Conservation (phyloP, 805 yeast genomes). For the Helenozyma rhizophorensis region DNA sequence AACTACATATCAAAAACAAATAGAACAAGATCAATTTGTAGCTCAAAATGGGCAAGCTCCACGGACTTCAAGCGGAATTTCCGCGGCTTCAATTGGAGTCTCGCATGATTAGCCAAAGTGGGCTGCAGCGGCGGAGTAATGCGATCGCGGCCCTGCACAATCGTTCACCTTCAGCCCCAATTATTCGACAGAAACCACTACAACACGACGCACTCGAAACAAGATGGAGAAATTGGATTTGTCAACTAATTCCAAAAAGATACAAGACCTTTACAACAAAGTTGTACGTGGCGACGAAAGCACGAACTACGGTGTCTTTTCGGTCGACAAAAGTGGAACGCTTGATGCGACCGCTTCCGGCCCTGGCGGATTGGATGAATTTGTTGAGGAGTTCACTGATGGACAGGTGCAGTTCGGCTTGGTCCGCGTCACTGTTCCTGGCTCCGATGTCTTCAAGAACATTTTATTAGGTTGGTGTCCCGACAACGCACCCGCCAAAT, state of each 20-base stretch:
- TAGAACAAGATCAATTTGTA: too few species aligned
- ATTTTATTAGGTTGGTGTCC: constrained; percentile 96
- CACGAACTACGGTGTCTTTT: constrained; percentile 73
- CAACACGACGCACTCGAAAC: too few species aligned
- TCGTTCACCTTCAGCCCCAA: too few species aligned
- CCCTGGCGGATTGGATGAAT: constrained; percentile 66
- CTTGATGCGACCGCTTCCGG: constrained; percentile 50
- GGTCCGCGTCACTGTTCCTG: constrained; percentile 82
- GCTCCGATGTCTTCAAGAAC: constrained; percentile 83
- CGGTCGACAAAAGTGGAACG: constrained; percentile 57
- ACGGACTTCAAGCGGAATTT: too few species aligned
- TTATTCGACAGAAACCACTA: too few species aligned
- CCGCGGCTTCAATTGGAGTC: too few species aligned
- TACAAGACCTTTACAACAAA: constrained; percentile 69
- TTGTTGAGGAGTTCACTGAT: constrained; percentile 78
- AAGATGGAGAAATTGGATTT: constrained; percentile 54
- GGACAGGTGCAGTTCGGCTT: constrained; percentile 88
- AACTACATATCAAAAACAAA: too few species aligned
- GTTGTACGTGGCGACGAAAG: constrained; percentile 75
- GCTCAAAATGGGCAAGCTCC: too few species aligned
- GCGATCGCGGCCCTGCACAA: too few species aligned
- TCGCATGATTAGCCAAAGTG: too few species aligned
- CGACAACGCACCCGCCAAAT: constrained; percentile 81
- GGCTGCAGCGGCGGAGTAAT: too few species aligned
- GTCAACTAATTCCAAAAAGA: constrained; percentile 68